Conservation (phyloP, 257 asterid genomes). For the Jacaranda mimosifolia region DNA sequence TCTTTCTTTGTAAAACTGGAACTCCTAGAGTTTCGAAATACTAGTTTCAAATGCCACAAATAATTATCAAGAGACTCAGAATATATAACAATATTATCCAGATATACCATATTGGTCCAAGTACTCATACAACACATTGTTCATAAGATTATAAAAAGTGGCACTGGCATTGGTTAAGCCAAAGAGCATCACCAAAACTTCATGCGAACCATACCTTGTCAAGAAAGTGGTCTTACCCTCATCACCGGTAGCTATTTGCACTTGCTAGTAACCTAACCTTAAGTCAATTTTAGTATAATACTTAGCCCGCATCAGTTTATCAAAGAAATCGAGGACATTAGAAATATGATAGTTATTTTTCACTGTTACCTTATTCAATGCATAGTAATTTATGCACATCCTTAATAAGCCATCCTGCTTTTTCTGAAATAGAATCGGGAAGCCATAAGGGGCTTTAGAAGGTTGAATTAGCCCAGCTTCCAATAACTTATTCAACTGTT, state of each 20-base stretch:
- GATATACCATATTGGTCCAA: no score
- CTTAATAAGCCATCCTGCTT: neutral
- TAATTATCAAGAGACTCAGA: no score
- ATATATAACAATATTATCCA: no score
- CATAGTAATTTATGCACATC: neutral
- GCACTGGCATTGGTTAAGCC: neutral
- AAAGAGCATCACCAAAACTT: neutral
- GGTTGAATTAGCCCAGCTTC: no score
- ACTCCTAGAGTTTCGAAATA: neutral
- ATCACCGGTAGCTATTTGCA: neutral
- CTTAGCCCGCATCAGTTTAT: no score
- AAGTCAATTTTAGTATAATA: neutral
- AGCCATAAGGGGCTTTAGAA: neutral
- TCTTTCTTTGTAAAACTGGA: neutral
- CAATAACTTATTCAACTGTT: neutral
- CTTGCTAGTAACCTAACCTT: neutral
- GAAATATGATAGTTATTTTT: neutral
- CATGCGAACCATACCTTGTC: neutral
- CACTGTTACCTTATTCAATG: neutral
- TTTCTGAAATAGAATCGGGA: neutral
- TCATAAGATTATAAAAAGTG: neutral
- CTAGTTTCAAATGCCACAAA: no score
- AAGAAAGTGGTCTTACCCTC: neutral
- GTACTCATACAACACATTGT: no score
- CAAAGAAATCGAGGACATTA: neutral